Evolutionary conservation across 176 grass and related monocot genomes (phyloP).

Genomic region (Phoenix roebelenii): DNA sequence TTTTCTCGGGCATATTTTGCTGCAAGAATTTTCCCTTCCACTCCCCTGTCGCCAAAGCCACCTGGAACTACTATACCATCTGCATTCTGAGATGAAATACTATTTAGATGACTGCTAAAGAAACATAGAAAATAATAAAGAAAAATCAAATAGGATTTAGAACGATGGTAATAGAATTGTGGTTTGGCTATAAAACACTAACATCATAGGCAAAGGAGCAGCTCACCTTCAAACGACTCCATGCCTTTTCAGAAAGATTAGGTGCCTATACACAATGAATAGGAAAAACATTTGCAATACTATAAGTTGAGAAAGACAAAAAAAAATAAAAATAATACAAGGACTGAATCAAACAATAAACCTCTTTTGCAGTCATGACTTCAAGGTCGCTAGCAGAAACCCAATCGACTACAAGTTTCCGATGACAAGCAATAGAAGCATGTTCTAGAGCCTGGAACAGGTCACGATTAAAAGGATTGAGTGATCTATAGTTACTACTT

Average conservation of each 20-base stretch:
- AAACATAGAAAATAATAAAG: no score
- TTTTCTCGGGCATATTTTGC: conserved; percentile 12
- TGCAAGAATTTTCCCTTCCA: conserved; percentile 2
- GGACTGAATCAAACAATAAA: conserved; percentile 16
- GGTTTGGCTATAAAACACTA: no score
- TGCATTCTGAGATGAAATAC: neutral
- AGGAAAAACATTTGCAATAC: no score
- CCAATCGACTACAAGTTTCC: conserved; percentile 40
- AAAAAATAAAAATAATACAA: neutral
- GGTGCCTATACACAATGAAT: conserved; percentile 25
- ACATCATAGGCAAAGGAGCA: neutral
- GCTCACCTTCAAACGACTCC: conserved; percentile 40
- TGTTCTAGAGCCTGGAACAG: conserved; percentile 32
- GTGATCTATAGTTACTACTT: no score
- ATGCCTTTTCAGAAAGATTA: conserved; percentile 44
- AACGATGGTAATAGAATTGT: no score
- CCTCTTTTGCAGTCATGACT: conserved; percentile 24
- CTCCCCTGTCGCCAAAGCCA: conserved; percentile 5
- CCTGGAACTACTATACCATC: conserved; percentile 2
- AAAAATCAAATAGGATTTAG: no score
- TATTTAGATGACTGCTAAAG: neutral
- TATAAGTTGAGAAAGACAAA: no score
- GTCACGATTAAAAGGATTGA: neutral
- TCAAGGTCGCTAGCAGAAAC: conserved; percentile 38
- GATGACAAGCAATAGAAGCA: conserved; percentile 36